These are phyloP conservation scores for Pythium inflatum DNA, from an alignment of 352 stramenopile genomes.

Conservation along the genomic window DNA sequence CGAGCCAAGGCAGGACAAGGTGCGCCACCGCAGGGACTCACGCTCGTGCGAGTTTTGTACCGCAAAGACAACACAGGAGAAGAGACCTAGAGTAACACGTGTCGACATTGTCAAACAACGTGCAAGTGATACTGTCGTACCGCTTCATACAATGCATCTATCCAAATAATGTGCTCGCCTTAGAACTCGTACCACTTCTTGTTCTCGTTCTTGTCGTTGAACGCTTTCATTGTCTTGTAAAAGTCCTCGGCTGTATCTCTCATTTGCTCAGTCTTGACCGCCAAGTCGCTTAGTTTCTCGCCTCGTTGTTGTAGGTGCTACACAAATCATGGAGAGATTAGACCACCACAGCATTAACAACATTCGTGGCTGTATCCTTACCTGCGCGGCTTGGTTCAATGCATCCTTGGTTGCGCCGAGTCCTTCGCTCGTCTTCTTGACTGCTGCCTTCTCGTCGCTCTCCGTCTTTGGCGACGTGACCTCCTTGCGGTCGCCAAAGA, in stretches of 20 bases:
- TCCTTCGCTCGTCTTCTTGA: slow-evolving; percentile 31
- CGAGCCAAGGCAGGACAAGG: slow-evolving; percentile 63
- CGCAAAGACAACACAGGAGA: neutral
- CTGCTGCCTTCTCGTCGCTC: slow-evolving; percentile 16
- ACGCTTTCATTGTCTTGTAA: slow-evolving; percentile 85
- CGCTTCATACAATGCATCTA: too few species aligned
- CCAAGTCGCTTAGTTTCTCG: slow-evolving; percentile 75
- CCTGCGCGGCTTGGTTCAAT: slow-evolving; percentile 72
- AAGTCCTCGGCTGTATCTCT: slow-evolving; percentile 84
- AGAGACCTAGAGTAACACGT: neutral
- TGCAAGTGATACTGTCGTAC: too few species aligned
- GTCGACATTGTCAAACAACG: too few species aligned
- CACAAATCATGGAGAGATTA: too few species aligned
- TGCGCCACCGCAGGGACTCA: slow-evolving; percentile 70
- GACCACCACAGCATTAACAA: too few species aligned
- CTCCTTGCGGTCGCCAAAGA: slow-evolving; percentile 56
- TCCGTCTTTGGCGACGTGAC: slow-evolving; percentile 10
- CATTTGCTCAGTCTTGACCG: slow-evolving; percentile 83
- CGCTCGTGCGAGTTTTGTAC: slow-evolving; percentile 39
- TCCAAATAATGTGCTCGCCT: neutral
- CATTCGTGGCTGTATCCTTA: slow-evolving; percentile 34
- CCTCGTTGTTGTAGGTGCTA: slow-evolving; percentile 77
- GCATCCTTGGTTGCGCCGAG: slow-evolving; percentile 61
- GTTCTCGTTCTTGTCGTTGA: slow-evolving; percentile 83
- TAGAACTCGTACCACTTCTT: slow-evolving; percentile 90